phyloP scores from a whole-genome alignment of 2,329 filamentous ascomycete species.

The Phyllosticta citribraziliensis region DNA sequence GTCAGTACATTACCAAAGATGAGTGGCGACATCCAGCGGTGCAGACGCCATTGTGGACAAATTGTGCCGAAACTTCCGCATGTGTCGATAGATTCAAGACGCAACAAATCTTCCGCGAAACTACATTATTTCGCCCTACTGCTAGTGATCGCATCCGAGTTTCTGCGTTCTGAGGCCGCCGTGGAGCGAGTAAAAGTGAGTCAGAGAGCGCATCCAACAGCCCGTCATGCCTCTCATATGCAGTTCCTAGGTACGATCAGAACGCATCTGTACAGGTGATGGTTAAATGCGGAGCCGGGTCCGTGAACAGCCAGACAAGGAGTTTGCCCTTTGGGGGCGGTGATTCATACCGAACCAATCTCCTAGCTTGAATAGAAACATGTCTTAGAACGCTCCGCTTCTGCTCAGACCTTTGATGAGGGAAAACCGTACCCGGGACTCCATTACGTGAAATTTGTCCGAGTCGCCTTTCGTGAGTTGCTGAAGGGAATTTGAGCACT shows the following conservation, averaged over 20 bases:
- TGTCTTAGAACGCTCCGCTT: neutral
- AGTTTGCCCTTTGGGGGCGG: neutral
- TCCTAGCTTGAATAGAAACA: neutral
- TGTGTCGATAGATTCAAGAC: neutral
- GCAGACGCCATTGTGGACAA: neutral
- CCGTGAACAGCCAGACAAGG: neutral
- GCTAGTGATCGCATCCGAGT: neutral
- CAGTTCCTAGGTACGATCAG: neutral
- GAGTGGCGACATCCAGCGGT: neutral
- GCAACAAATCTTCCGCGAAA: neutral
- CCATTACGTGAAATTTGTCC: neutral
- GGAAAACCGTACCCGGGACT: neutral
- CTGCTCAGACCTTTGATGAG: neutral
- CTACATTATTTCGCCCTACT: neutral
- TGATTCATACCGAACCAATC: neutral
- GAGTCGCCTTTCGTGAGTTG: neutral
- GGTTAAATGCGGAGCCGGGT: neutral
- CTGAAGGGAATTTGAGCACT: too few relatives aligned
- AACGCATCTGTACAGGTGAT: neutral
- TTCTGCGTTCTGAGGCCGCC: neutral
- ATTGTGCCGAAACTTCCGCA: neutral
- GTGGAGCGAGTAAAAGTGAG: neutral
- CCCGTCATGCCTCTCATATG: neutral
- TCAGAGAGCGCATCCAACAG: neutral
- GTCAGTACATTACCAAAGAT: neutral